Percentiles rank a stretch among this genome's conserved stretches.
Evolutionary conservation across 495 filamentous ascomycete genomes (phyloP).

Genomic region (Talaromyces proteolyticus): DNA sequence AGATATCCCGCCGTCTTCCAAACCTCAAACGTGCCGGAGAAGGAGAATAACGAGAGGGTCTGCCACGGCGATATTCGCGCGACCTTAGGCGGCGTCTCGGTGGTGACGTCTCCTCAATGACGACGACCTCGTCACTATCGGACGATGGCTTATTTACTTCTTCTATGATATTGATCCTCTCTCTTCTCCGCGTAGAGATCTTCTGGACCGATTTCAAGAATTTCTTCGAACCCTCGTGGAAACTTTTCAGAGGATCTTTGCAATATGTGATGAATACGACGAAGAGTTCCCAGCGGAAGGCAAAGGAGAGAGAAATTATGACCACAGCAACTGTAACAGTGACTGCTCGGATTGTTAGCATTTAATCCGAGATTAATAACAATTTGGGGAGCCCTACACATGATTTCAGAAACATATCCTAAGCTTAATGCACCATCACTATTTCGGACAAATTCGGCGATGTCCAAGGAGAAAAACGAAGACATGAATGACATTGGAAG

Average conservation of each 20-base stretch:
- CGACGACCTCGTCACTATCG: background rate
- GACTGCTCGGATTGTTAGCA: background rate
- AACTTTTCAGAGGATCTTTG: background rate
- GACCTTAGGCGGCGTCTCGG: background rate
- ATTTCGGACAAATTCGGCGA: conserved; percentile 2
- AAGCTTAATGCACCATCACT: background rate
- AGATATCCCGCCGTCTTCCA: background rate
- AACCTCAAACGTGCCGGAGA: background rate
- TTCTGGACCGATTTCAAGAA: background rate
- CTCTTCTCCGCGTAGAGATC: background rate
- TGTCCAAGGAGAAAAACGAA: background rate
- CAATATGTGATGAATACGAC: background rate
- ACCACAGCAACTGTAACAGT: background rate
- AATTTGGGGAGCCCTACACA: background rate
- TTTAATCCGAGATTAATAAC: background rate
- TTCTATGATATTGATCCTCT: background rate
- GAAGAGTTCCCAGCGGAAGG: background rate
- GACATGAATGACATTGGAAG: conserved; percentile 1
- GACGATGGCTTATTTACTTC: background rate
- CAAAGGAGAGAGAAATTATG: background rate
- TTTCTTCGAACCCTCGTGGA: background rate
- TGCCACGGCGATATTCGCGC: background rate
- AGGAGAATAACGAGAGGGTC: background rate
- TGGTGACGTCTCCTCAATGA: background rate
- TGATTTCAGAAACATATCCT: conserved; percentile 1